These are phyloP conservation scores for Fusarium newnesense DNA, from an alignment of 2,329 filamentous ascomycete species.

Conservation along the genomic window DNA sequence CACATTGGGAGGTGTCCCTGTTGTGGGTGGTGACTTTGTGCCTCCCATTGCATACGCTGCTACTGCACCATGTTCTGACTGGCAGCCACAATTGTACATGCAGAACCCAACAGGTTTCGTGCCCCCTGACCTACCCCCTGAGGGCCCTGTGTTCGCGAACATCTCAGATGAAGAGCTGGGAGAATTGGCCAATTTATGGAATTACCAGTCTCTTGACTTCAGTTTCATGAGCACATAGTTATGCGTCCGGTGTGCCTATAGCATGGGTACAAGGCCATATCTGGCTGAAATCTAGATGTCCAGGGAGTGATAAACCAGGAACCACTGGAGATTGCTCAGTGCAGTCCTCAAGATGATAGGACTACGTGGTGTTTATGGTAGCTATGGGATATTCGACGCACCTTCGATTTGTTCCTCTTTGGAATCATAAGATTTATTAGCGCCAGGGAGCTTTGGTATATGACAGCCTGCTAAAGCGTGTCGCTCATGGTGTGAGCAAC, in stretches of 20 bases:
- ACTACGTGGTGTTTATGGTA: not conserved
- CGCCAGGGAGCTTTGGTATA: not conserved
- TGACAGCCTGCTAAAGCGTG: not conserved
- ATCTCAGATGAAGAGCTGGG: slow-evolving; percentile 50
- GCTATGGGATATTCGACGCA: not conserved
- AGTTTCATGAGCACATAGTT: slow-evolving; percentile 40
- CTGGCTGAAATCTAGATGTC: not conserved
- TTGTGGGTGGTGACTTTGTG: not conserved
- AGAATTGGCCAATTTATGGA: slow-evolving; percentile 48
- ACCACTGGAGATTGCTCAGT: not conserved
- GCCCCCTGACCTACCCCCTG: slow-evolving; percentile 3
- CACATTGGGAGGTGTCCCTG: slow-evolving; percentile 5
- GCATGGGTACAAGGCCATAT: not conserved
- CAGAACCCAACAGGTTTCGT: slow-evolving; percentile 16
- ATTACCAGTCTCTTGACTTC: slow-evolving; percentile 49
- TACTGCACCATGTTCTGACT: slow-evolving; percentile 15
- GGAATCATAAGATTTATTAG: not conserved
- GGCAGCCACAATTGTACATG: slow-evolving; percentile 26
- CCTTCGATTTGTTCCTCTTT: no score
- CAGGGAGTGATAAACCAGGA: not conserved
- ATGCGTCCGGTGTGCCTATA: not conserved
- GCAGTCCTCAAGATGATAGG: not conserved
- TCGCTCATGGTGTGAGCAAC: not conserved
- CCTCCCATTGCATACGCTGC: slow-evolving; percentile 6
- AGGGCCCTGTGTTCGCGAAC: slow-evolving; percentile 39